phyloP scores from a whole-genome alignment of 2,329 filamentous ascomycete genomes.

The Madurella fahalii region DNA sequence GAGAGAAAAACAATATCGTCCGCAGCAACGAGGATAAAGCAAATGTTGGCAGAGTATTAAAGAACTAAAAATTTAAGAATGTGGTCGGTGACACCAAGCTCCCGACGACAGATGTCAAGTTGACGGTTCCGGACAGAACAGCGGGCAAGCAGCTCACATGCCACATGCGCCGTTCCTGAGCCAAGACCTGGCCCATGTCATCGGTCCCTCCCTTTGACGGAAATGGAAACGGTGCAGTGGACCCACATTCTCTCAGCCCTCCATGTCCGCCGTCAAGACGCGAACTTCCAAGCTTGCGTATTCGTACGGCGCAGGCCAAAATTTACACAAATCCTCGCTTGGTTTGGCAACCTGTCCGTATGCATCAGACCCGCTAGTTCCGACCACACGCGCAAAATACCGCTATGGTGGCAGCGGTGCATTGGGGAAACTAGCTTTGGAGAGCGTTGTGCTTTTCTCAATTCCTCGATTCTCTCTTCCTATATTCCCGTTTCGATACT shows the following conservation, averaged over 20 bases:
- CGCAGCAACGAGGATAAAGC: not conserved
- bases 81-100: too few relatives aligned
- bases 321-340: not conserved
- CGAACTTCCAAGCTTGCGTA: constrained; percentile 2
- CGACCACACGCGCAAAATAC: not conserved
- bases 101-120: not conserved
- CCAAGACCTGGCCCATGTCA: constrained; percentile 8
- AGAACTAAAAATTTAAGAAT: too few relatives aligned
- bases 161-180: constrained; percentile 8
- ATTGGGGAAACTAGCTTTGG: not conserved
- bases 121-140: not conserved
- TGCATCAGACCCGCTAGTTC: not conserved
- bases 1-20: not conserved
- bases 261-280: not conserved
- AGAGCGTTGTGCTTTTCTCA: not conserved
- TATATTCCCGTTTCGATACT: not conserved
- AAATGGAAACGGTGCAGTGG: not conserved
- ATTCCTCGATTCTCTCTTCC: not conserved
- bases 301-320: constrained; percentile 2
- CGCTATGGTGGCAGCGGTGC: not conserved
- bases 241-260: not conserved
- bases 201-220: not conserved
- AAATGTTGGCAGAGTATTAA: too few relatives aligned
- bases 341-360: constrained; percentile 1
- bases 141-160: not conserved